Conservation (phyloP, 257 asterid genomes). For the Forsythia suspensa region DNA sequence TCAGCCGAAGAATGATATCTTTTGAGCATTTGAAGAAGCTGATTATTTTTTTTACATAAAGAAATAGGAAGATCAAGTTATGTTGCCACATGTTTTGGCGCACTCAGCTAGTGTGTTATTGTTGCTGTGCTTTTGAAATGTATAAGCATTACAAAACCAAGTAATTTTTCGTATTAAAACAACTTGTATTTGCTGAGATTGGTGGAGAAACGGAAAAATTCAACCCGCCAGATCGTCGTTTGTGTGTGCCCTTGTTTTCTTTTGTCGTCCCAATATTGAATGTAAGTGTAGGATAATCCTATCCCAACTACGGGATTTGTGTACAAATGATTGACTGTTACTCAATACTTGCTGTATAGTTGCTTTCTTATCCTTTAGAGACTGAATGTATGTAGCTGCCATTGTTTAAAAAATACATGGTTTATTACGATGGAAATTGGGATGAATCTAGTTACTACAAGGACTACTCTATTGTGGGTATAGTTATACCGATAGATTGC, state of each 20-base stretch:
- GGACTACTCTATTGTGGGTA: no score
- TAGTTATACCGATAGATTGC: no score
- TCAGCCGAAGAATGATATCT: background rate
- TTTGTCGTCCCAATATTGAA: background rate
- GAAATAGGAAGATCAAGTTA: background rate
- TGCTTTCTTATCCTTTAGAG: background rate
- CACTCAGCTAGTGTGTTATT: background rate
- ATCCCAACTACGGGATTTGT: background rate
- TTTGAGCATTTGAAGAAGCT: background rate
- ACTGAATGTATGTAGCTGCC: background rate
- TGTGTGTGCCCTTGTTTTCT: background rate
- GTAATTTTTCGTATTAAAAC: background rate
- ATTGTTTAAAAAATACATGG: no score
- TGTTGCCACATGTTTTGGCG: background rate
- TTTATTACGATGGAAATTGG: no score
- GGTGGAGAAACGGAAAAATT: background rate
- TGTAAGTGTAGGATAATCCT: background rate
- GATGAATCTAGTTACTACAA: no score
- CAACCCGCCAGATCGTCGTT: no score
- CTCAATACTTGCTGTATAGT: background rate
- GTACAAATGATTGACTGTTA: background rate
- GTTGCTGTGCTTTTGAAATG: background rate
- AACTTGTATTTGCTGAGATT: background rate
- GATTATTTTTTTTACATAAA: background rate
- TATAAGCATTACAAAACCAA: background rate